Evolutionary conservation across 2,329 filamentous ascomycete genomes (phyloP).

Genomic region (Ophidiomyces ophidiicola): DNA sequence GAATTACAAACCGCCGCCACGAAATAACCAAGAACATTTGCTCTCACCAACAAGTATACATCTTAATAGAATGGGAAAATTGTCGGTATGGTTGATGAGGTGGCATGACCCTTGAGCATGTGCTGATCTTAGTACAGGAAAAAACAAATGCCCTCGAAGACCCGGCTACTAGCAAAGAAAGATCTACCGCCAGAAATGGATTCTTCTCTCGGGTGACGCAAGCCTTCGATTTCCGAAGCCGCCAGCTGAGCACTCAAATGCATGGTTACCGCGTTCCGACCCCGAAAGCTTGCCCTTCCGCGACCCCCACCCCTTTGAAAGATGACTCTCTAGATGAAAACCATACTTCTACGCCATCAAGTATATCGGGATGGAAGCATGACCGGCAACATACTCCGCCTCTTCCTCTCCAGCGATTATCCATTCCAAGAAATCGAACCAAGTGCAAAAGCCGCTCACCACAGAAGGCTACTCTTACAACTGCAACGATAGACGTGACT

Average conservation of each 20-base stretch:
- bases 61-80: not conserved
- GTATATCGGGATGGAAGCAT: not conserved
- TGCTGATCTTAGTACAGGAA: conserved; percentile 1
- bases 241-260: conserved; percentile 5
- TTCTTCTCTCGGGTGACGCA: conserved; percentile 13
- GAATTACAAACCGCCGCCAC: not conserved
- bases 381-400: conserved; percentile 5
- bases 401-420: not conserved
- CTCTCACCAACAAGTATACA: conserved; percentile 1
- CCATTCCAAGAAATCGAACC: conserved; percentile 9
- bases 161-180: not conserved
- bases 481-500: conserved; percentile 12
- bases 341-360: not conserved
- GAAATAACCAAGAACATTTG: conserved; percentile 1
- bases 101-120: too few species aligned
- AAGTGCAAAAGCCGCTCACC: conserved; percentile 8
- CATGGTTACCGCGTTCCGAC: not conserved
- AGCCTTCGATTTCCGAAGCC: conserved; percentile 12
- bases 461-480: conserved; percentile 11
- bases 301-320: not conserved
- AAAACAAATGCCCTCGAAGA: not conserved
- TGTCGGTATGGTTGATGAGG: conserved; percentile 1
- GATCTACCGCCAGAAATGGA: conserved; percentile 4
- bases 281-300: not conserved
- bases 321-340: not conserved